Evolutionary conservation across 768 basidiomycete genomes (phyloP).

Genomic region (Polyporus arcularius): DNA sequence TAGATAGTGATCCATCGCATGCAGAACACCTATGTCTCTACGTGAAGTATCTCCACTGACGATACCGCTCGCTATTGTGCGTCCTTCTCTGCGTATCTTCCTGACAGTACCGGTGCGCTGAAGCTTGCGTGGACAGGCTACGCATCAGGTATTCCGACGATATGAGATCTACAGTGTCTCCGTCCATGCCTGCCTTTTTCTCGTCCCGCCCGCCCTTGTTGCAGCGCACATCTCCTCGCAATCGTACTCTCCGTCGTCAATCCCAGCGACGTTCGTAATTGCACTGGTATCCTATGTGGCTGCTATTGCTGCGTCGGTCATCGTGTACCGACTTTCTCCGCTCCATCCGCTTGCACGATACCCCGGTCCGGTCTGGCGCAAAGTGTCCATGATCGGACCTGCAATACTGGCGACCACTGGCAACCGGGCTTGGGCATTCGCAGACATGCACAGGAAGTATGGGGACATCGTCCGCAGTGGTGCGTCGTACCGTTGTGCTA

Average conservation of each 20-base stretch:
- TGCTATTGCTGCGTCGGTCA: background rate
- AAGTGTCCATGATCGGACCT: constrained; percentile 32
- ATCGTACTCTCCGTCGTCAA: background rate
- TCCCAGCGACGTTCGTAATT: background rate
- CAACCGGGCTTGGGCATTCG: constrained; percentile 27
- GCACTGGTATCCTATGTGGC: background rate
- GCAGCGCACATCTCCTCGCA: background rate
- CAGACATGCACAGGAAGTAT: constrained; percentile 38
- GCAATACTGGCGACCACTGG: constrained; percentile 23
- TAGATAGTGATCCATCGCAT: background rate
- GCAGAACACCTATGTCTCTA: background rate
- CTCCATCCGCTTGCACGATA: constrained; percentile 1
- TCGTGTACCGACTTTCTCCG: background rate
- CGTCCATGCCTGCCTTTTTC: background rate
- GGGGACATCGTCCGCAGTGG: constrained; percentile 41
- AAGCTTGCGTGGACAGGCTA: background rate
- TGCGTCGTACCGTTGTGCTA: constrained; percentile 9
- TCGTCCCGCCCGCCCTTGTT: background rate
- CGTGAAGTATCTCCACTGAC: background rate
- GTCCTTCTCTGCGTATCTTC: background rate
- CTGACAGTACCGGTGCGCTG: no score
- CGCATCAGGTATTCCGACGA: background rate
- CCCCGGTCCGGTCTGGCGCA: constrained; percentile 27
- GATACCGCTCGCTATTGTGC: background rate
- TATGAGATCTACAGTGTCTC: background rate